Conservation (phyloP, 2,329 filamentous ascomycete species). For the Macrophomina pseudophaseolina region DNA sequence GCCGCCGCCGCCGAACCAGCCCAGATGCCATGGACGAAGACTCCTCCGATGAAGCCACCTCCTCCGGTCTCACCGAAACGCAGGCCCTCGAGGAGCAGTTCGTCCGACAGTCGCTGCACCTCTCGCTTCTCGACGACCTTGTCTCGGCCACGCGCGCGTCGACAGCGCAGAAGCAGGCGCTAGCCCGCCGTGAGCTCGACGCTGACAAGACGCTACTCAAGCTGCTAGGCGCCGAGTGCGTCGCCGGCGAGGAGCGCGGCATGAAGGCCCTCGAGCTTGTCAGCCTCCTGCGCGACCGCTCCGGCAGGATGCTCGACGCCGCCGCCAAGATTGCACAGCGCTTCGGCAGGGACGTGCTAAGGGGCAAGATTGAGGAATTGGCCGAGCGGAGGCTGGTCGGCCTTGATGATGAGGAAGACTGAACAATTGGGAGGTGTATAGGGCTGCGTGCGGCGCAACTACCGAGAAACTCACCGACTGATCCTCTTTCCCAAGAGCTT, state of each 20-base stretch:
- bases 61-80: constrained; percentile 51
- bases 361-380: constrained; percentile 87
- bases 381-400: constrained; percentile 72
- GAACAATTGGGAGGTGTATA: not conserved
- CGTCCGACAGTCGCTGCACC: constrained; percentile 73
- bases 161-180: constrained; percentile 67
- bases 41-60: constrained; percentile 36
- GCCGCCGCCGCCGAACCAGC: constrained; percentile 45
- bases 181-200: constrained; percentile 77
- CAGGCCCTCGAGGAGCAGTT: constrained; percentile 79
- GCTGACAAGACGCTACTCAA: constrained; percentile 90
- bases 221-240: constrained; percentile 86
- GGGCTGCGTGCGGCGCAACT: too few species aligned
- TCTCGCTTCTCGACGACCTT: constrained; percentile 76
- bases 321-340: constrained; percentile 87
- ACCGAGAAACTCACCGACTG: too few species aligned
- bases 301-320: constrained; percentile 88
- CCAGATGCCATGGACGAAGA: constrained; percentile 40
- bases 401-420: constrained; percentile 55
- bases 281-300: constrained; percentile 79
- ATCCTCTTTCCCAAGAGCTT: not conserved
- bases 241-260: constrained; percentile 87
- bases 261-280: constrained; percentile 96
- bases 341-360: constrained; percentile 79
- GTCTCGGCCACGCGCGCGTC: constrained; percentile 70